phyloP scores from a whole-genome alignment of 2,329 filamentous ascomycete genomes.

The Anisogramma anomala region DNA sequence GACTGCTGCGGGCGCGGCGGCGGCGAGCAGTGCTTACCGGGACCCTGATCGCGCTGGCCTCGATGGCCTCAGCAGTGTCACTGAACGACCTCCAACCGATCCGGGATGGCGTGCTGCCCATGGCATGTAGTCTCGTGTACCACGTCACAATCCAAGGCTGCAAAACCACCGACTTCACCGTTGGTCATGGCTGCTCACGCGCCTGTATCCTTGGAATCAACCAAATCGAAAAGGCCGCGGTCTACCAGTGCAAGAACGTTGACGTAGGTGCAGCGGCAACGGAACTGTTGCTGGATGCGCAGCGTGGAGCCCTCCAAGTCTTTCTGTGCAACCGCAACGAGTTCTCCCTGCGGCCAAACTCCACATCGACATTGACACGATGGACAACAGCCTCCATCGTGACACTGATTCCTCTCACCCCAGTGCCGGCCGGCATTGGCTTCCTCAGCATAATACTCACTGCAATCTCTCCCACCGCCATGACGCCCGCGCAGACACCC shows the following conservation, averaged over 20 bases:
- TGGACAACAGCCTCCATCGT: not conserved
- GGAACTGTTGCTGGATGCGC: slow-evolving; percentile 25
- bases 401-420: not conserved
- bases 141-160: slow-evolving; percentile 30
- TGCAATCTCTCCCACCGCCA: not conserved
- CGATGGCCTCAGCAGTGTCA: slow-evolving; percentile 21
- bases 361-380: not conserved
- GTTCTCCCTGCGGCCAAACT: slow-evolving; percentile 6
- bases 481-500: not conserved
- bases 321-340: slow-evolving; percentile 5
- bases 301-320: slow-evolving; percentile 3
- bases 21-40: slow-evolving; percentile 7
- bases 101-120: slow-evolving; percentile 24
- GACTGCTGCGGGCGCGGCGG: slow-evolving; percentile 4
- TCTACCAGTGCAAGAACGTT: slow-evolving; percentile 61
- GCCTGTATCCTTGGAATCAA: slow-evolving; percentile 46
- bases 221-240: slow-evolving; percentile 63
- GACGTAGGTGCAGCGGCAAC: slow-evolving; percentile 46
- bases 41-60: slow-evolving; percentile 16
- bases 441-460: slow-evolving; percentile 5
- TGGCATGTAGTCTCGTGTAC: slow-evolving; percentile 31
- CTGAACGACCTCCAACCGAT: slow-evolving; percentile 32
- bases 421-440: slow-evolving; percentile 1
- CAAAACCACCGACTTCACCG: slow-evolving; percentile 24
- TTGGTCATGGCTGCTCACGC: slow-evolving; percentile 26